Conservation (phyloP, 2,329 filamentous ascomycete genomes). For the Fusarium torulosum region DNA sequence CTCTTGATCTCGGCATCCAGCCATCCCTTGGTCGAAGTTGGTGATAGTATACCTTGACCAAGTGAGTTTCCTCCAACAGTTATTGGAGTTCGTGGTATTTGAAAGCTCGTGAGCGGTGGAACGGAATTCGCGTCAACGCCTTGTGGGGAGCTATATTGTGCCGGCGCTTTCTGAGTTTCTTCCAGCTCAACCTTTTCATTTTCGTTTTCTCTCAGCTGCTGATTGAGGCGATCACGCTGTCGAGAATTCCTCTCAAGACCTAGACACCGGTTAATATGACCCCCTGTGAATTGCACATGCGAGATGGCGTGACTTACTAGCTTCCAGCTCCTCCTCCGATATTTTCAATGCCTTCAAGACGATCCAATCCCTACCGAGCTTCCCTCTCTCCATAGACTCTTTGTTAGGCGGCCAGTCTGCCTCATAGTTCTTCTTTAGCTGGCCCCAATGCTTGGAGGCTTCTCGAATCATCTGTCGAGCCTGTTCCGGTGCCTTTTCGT, state of each 20-base stretch:
- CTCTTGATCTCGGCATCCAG: neutral
- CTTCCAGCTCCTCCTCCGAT: neutral
- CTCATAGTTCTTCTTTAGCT: slow-evolving; percentile 1
- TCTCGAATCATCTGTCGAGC: neutral
- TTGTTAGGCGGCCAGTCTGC: neutral
- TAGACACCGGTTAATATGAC: neutral
- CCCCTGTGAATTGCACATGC: neutral
- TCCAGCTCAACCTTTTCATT: neutral
- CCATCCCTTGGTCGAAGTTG: neutral
- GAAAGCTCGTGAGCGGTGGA: no score
- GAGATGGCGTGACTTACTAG: slow-evolving; percentile 4
- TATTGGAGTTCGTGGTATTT: no score
- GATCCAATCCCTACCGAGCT: neutral
- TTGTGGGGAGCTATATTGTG: neutral
- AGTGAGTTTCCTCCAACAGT: no score
- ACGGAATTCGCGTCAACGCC: neutral
- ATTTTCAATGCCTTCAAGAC: neutral
- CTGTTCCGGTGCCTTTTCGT: neutral
- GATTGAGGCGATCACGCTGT: neutral
- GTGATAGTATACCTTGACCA: no score
- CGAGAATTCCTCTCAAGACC: neutral
- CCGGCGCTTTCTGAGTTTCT: neutral
- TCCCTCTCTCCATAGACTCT: neutral
- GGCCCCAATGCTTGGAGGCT: neutral
- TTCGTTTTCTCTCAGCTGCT: neutral